These are phyloP conservation scores for Colletotrichum graminicola DNA, from an alignment of 2,329 filamentous ascomycete species.

Conservation along the genomic window DNA sequence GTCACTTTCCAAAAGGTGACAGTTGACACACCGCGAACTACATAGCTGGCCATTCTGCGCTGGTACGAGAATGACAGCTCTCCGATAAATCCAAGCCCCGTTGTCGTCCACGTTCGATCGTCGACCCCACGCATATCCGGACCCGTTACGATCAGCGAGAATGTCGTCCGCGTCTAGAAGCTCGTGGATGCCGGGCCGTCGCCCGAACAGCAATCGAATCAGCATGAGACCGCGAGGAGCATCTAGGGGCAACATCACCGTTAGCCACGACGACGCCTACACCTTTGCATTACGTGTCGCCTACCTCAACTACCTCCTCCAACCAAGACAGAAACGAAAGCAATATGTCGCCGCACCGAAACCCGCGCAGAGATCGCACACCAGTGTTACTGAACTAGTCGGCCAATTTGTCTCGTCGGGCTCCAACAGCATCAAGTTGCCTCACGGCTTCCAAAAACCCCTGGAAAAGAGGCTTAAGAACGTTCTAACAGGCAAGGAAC, in stretches of 20 bases:
- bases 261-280: slow-evolving; percentile 84
- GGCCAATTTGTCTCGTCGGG: slow-evolving; percentile 79
- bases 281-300: slow-evolving; percentile 90
- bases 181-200: slow-evolving; percentile 60
- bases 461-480: slow-evolving; percentile 81
- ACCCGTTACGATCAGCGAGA: slow-evolving; percentile 48
- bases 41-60: slow-evolving; percentile 34
- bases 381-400: slow-evolving; percentile 86
- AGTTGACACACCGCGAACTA: background rate
- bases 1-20: slow-evolving; percentile 8
- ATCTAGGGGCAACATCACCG: slow-evolving; percentile 57
- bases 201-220: slow-evolving; percentile 59
- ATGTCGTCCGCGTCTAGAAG: slow-evolving; percentile 67
- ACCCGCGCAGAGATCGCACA: slow-evolving; percentile 71
- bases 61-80: slow-evolving; percentile 40
- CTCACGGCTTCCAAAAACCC: slow-evolving; percentile 64
- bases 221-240: slow-evolving; percentile 56
- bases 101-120: slow-evolving; percentile 30
- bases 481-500: slow-evolving; percentile 85
- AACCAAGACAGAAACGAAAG: slow-evolving; percentile 89
- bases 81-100: slow-evolving; percentile 29
- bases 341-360: slow-evolving; percentile 82
- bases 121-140: slow-evolving; percentile 28
- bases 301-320: slow-evolving; percentile 92
- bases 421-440: slow-evolving; percentile 66